These are phyloP conservation scores for Fraxinus paxiana DNA, from an alignment of 305 asterid genomes.

Conservation along the genomic window DNA sequence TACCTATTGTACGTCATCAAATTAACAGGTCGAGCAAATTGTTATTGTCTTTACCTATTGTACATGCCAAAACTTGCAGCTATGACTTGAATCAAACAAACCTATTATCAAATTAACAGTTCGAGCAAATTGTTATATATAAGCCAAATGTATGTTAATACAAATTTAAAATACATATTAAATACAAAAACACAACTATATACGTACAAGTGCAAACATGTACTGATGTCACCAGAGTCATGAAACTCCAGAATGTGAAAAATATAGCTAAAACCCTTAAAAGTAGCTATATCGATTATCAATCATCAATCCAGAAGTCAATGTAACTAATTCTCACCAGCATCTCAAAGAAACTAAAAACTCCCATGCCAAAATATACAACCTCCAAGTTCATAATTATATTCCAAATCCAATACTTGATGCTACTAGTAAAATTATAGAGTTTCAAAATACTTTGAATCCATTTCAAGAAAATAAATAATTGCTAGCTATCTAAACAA, in stretches of 20 bases:
- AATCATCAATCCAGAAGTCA: background rate
- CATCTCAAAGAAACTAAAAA: background rate
- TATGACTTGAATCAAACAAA: background rate
- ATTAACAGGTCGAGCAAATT: background rate
- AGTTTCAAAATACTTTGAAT: background rate
- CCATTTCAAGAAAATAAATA: background rate
- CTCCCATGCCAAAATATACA: background rate
- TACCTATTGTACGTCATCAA: background rate
- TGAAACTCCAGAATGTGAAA: background rate
- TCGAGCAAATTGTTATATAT: background rate
- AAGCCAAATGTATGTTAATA: background rate
- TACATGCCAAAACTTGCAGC: background rate
- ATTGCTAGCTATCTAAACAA: background rate
- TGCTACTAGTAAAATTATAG: background rate
- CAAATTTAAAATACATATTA: background rate
- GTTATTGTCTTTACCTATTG: conserved; percentile 8
- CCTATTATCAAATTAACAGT: background rate
- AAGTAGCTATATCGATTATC: background rate
- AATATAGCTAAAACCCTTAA: background rate
- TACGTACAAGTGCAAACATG: background rate
- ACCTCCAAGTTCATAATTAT: background rate
- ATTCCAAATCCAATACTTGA: background rate
- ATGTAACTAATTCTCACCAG: background rate
- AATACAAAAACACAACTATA: background rate
- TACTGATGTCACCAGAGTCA: background rate